Evolutionary conservation across 345 rosid genomes (phyloP), one percentile per base, ranked within the genome.

Genomic region (Boechera retrofracta): DNA sequence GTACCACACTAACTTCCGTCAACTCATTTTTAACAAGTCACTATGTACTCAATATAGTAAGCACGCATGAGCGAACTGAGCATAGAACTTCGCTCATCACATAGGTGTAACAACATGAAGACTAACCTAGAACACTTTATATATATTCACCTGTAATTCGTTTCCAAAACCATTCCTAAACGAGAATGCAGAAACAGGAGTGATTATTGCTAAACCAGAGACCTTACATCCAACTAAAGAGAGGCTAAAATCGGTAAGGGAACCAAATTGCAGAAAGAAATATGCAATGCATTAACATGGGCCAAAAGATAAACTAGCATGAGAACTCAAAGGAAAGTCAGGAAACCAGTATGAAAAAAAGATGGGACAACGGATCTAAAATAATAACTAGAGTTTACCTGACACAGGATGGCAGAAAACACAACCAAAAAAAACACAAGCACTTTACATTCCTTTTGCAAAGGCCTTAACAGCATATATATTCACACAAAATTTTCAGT

Each of bases 1-100:
- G 69, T 18, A 69, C 49, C 66, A 69, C 68, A 79, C 1, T 45
- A 69, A 49, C 48, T 73, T 68, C 38, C 21, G 9, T 79, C 53
- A 79, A 68, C 48, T 39, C 67, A 52, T 26, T 57, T 72, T 52
- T 24, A 42, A 42, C 64, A 66, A 41, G 60, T 67, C 65, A 16
- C 36, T 60, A 33, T 58, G 35, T 48, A 58, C 68, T 18, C 73
- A 12, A 11, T 54, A 49, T 11, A 72, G 56, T 66, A 24, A 39
- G 73, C n/a, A 47, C 16, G 54, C 4, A 5, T 53, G 67, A 61
- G 35, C 36, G 6, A 39, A 73, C 49, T 57, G 63, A 31, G 38
- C 61, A 66, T 12, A 78, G 28, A 78, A 72, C 61, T 64, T 45
- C 5, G 9, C 39, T 54, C 36, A 77, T 49, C 35, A 39, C 60